These are phyloP conservation scores for Phaeomoniella chlamydospora DNA, from an alignment of 2,329 filamentous ascomycete species.

Conservation along the genomic window DNA sequence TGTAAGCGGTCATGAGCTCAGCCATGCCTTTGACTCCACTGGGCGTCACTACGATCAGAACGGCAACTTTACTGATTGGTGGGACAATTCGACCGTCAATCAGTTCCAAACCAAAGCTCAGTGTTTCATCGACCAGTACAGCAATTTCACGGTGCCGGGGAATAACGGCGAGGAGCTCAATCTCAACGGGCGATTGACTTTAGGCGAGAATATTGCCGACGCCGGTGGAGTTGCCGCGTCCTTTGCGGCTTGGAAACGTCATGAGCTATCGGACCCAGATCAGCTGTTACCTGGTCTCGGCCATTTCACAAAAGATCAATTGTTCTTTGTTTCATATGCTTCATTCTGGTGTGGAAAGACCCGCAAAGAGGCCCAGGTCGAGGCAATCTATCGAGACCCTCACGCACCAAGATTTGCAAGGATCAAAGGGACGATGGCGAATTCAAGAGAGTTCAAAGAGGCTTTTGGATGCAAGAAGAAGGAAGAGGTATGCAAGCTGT, in stretches of 20 bases:
- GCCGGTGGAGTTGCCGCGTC: constrained; percentile 50
- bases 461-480: constrained; percentile 51
- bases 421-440: constrained; percentile 48
- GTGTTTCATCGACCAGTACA: constrained; percentile 57
- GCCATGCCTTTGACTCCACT: constrained; percentile 54
- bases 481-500: constrained; percentile 55
- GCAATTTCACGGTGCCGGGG: constrained; percentile 42
- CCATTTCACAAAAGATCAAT: constrained; percentile 49
- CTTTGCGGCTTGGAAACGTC: constrained; percentile 51
- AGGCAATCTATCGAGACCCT: constrained; percentile 45
- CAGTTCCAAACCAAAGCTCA: constrained; percentile 44
- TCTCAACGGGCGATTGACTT: constrained; percentile 48
- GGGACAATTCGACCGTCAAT: constrained; percentile 43
- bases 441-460: constrained; percentile 53
- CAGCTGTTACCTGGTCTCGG: constrained; percentile 45
- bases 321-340: constrained; percentile 53
- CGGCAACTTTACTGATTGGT: constrained; percentile 53
- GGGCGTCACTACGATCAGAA: constrained; percentile 51
- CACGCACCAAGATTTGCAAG: constrained; percentile 52
- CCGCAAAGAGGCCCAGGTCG: constrained; percentile 41
- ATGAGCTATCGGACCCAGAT: constrained; percentile 35
- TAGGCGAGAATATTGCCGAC: constrained; percentile 60
- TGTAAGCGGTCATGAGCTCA: constrained; percentile 54
- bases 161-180: constrained; percentile 41
- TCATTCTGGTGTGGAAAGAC: constrained; percentile 48